Evolutionary conservation across 768 basidiomycete genomes (phyloP).

Genomic region (Suillus variegatus): DNA sequence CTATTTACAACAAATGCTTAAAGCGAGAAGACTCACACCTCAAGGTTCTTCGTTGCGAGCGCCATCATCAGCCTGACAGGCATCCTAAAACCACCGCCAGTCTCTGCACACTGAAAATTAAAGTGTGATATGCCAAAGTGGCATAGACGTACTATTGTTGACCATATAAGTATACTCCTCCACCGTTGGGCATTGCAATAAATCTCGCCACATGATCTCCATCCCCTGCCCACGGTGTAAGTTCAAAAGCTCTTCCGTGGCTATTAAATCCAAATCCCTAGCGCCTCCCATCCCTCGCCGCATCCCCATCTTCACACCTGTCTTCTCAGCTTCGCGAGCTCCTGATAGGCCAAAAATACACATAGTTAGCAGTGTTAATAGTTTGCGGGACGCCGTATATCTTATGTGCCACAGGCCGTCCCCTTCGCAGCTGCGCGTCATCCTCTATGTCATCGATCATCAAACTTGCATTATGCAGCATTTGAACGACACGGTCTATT

Average conservation of each 20-base stretch:
- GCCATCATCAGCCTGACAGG: conserved; percentile 98
- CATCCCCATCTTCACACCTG: neutral
- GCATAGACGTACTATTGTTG: conserved; percentile 69
- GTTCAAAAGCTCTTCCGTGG: conserved; percentile 63
- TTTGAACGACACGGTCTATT: conserved; percentile 82
- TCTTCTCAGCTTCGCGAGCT: conserved; percentile 44
- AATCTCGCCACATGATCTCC: conserved; percentile 94
- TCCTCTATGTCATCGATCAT: conserved; percentile 98
- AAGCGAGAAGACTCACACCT: conserved; percentile 47
- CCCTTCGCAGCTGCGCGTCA: conserved; percentile 82
- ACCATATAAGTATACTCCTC: conserved; percentile 97
- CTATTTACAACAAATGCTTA: neutral
- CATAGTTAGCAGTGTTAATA: conserved; percentile 96
- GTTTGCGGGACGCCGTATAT: conserved; percentile 97
- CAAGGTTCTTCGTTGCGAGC: conserved; percentile 60
- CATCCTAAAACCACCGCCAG: conserved; percentile 89
- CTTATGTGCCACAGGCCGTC: conserved; percentile 87
- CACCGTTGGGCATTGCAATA: conserved; percentile 87
- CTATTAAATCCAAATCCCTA: conserved; percentile 61
- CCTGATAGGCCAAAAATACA: conserved; percentile 94
- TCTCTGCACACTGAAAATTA: conserved; percentile 56
- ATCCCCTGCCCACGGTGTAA: conserved; percentile 95
- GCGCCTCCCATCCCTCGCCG: conserved; percentile 54
- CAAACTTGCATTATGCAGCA: conserved; percentile 93
- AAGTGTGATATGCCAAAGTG: conserved; percentile 23